A percentile compares a stretch with the other conserved stretches of the same genome.
These are phyloP conservation scores for Botrytis pseudocinerea DNA, from an alignment of 2,329 filamentous ascomycete genomes.

Conservation along the genomic window DNA sequence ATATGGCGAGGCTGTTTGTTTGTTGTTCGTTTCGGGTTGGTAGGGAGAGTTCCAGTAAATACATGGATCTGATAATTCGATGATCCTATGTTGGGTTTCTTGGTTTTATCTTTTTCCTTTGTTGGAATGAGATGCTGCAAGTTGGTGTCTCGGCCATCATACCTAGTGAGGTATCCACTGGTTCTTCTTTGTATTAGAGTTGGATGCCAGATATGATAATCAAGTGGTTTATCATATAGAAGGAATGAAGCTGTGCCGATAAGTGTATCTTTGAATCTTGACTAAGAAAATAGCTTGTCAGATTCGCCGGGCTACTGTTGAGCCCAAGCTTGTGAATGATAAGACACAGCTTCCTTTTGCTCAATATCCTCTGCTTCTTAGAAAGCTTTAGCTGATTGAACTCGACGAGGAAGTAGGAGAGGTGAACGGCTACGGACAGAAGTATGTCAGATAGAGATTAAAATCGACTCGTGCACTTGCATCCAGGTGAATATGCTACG, in stretches of 20 bases:
- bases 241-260: background rate
- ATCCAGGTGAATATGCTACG: background rate
- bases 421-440: background rate
- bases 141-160: background rate
- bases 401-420: background rate
- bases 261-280: background rate
- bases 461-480: background rate
- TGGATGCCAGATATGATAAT: no score
- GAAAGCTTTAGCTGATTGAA: background rate
- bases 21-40: background rate
- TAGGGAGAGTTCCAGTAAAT: background rate
- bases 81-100: background rate
- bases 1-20: background rate
- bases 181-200: background rate
- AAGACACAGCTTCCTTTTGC: background rate
- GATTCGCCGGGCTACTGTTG: background rate
- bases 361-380: background rate
- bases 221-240: background rate
- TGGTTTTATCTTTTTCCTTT: background rate
- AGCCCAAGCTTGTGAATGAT: background rate
- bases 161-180: background rate
- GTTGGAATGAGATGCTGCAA: background rate
- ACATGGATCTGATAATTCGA: background rate
- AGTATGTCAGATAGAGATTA: background rate
- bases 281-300: background rate